Conservation (phyloP, 495 filamentous ascomycete species). For the Aspergillus mulundensis region DNA sequence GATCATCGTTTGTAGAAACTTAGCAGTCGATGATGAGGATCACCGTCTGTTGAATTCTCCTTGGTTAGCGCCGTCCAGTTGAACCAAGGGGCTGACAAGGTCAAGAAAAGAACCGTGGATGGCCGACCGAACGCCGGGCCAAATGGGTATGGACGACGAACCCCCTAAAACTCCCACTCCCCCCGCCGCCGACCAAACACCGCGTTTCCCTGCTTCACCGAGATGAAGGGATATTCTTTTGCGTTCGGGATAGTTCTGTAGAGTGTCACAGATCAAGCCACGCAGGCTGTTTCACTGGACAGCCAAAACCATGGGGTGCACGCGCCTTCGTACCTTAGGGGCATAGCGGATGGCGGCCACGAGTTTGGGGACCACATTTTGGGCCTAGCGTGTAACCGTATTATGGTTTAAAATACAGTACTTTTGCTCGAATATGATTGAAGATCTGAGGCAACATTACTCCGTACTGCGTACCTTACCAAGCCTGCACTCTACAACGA, state of each 20-base stretch:
- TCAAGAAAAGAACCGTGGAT: background rate
- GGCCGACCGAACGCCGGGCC: background rate
- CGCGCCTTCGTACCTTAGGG: background rate
- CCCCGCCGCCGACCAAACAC: background rate
- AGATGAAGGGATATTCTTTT: background rate
- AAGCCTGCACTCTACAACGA: background rate
- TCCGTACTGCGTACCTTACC: background rate
- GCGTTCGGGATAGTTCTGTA: background rate
- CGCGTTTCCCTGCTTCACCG: background rate
- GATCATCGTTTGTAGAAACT: background rate
- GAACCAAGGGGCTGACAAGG: background rate
- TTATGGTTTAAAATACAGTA: background rate
- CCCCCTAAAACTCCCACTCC: too few species aligned
- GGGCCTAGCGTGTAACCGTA: too few species aligned
- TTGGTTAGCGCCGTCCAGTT: slow-evolving; percentile 8
- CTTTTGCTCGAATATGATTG: too few species aligned
- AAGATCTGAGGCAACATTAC: background rate
- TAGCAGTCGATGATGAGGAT: slow-evolving; percentile 24
- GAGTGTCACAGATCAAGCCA: background rate
- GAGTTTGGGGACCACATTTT: slow-evolving; percentile 2
- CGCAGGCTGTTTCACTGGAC: background rate
- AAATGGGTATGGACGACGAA: background rate
- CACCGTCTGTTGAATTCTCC: slow-evolving; percentile 16
- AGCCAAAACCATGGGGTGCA: background rate
- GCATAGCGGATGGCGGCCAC: background rate